Conservation (phyloP, 2,329 filamentous ascomycete genomes). For the Byssoonygena ceratinophila region DNA sequence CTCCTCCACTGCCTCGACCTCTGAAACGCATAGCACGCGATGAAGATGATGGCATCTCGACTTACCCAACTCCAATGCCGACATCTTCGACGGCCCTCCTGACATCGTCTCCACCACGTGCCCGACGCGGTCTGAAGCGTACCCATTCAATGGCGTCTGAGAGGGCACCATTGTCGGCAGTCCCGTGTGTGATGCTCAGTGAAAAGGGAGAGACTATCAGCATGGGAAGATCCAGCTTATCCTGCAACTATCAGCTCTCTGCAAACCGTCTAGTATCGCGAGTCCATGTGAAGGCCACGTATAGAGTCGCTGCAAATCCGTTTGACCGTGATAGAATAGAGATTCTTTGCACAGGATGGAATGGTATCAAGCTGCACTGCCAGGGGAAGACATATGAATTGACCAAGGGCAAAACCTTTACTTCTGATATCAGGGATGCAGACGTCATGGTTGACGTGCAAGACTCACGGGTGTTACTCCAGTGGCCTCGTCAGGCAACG, state of each 20-base stretch:
- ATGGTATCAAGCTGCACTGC: constrained; percentile 86
- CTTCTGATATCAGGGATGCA: constrained; percentile 72
- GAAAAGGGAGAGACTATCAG: constrained; percentile 69
- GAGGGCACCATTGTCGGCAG: constrained; percentile 68
- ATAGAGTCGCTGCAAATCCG: constrained; percentile 57
- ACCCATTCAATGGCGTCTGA: constrained; percentile 59
- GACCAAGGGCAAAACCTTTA: constrained; percentile 77
- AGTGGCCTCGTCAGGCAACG: constrained; percentile 61
- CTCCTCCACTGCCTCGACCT: constrained; percentile 39
- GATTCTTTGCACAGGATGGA: constrained; percentile 89
- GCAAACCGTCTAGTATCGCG: constrained; percentile 86
- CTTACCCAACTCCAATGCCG: constrained; percentile 86
- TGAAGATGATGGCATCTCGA: constrained; percentile 37
- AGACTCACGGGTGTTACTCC: constrained; percentile 76
- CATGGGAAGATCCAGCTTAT: constrained; percentile 90
- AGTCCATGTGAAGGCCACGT: constrained; percentile 81
- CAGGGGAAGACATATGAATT: constrained; percentile 78
- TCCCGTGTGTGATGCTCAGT: constrained; percentile 72
- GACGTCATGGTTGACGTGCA: constrained; percentile 96
- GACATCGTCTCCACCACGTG: constrained; percentile 67
- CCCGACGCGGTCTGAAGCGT: constrained; percentile 49
- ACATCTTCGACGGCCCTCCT: constrained; percentile 89
- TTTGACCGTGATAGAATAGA: constrained; percentile 69
- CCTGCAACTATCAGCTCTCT: constrained; percentile 89
- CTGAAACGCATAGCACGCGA: constrained; percentile 39